These are phyloP conservation scores for Clonostachys byssicola DNA, from an alignment of 2,329 filamentous ascomycete species.

Conservation along the genomic window DNA sequence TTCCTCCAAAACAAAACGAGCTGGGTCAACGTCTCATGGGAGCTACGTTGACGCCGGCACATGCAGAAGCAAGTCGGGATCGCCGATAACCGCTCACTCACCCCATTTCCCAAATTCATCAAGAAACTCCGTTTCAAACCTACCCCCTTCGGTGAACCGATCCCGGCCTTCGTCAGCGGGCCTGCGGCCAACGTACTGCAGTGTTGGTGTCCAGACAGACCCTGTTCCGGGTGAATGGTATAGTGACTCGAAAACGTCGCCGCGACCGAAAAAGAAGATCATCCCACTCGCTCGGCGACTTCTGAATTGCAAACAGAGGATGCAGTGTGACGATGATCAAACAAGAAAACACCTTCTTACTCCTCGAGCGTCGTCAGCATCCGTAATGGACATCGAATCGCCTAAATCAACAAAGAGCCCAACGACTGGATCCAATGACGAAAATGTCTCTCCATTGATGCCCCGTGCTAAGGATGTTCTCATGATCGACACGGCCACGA, in stretches of 20 bases:
- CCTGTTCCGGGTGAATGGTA: slow-evolving; percentile 50
- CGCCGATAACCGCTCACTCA: slow-evolving; percentile 38
- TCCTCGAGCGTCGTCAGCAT: slow-evolving; percentile 16
- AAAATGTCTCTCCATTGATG: slow-evolving; percentile 11
- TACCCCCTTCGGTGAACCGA: slow-evolving; percentile 14
- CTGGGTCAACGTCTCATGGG: slow-evolving; percentile 24
- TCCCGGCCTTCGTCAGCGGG: slow-evolving; percentile 32
- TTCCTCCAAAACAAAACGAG: slow-evolving; percentile 32
- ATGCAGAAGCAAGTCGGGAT: slow-evolving; percentile 48
- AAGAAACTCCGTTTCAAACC: slow-evolving; percentile 17
- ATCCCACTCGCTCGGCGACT: slow-evolving; percentile 50
- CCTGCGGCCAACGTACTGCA: slow-evolving; percentile 39
- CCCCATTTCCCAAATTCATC: slow-evolving; percentile 21
- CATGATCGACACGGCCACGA: not conserved
- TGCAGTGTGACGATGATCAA: slow-evolving; percentile 33
- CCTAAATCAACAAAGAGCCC: slow-evolving; percentile 19
- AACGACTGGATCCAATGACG: not conserved
- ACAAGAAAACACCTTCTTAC: slow-evolving; percentile 15
- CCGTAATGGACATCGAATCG: slow-evolving; percentile 34
- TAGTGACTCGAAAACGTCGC: slow-evolving; percentile 25
- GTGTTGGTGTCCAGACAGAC: slow-evolving; percentile 51
- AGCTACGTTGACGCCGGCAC: slow-evolving; percentile 50
- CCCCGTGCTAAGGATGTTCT: slow-evolving; percentile 1
- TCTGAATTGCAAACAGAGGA: slow-evolving; percentile 40
- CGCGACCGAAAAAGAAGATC: slow-evolving; percentile 39